Base-by-base conservation (phyloP, 371 early-diverging fungal species). In the Mucor racemosus region DNA sequence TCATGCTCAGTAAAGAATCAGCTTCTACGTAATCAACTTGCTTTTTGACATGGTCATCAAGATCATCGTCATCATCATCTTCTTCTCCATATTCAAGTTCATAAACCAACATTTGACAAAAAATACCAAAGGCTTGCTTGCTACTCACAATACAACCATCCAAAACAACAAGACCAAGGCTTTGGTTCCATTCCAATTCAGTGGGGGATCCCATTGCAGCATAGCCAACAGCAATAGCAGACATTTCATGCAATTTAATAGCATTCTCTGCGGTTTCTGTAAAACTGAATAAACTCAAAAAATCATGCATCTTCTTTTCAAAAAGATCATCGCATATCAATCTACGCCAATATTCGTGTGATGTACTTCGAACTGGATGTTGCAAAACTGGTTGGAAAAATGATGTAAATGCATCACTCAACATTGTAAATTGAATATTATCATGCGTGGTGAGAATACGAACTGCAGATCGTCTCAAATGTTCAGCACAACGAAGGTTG, bases 71-170 rank as follows among this genome's bases (percentile, higher is more conserved):
- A 5, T 35, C 26, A 5, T 7, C 19, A 5, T 53, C 46, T 5
- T 58, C 64, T 7, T 46, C 58, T 14, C 61, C 69, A 4, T 72
- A 62, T 39, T 72, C 65, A 13, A 78, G 60, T 15, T 71, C 69
- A 44, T 69, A 78, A 5, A 78, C 69, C 21, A 79, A n/a, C 79
- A 79, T 79, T 42, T 74, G 76, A 58, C 76, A 79, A 1, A 76
- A 17, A 10, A 65, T 63, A 3, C 73, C 73, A 67, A 79, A 72
- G 0, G 71, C 64, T 19, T 48, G 38, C 7, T 56, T 69, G 19
- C 60, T 56, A 33, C 54, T 36, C 0, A 72, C 50, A 9, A 77
- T 67, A 11, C 33, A 17, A 15, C 40, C 39, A 38, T 59, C 60
- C 4, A 40, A 33, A 21, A 17, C n/a, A 0, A 1, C 17, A 13